Evolutionary conservation across 164 flowering plant genomes (phyloP).

Genomic region (Saururus chinensis): DNA sequence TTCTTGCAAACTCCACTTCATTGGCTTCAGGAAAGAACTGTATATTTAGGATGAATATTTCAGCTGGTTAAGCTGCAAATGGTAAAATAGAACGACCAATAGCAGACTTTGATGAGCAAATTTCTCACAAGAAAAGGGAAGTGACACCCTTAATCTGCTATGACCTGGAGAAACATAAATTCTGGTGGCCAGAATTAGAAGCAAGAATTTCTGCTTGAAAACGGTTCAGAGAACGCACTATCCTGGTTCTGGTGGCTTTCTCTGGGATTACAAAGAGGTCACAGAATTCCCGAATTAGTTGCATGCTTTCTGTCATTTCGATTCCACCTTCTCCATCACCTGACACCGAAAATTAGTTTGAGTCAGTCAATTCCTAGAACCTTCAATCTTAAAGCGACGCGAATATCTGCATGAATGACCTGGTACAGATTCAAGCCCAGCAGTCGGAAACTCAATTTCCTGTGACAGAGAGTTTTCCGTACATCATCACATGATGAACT

Average conservation of each 20-base stretch:
- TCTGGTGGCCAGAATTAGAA: background rate
- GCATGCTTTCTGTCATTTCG: slow-evolving; percentile 92
- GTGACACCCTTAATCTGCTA: no score
- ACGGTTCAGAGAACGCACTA: slow-evolving; percentile 36
- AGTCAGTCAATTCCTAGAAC: background rate
- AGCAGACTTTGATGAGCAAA: background rate
- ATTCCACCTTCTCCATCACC: slow-evolving; percentile 98
- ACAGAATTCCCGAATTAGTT: slow-evolving; percentile 83
- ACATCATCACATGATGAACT: slow-evolving; percentile 2
- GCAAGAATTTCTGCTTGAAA: background rate
- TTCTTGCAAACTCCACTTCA: slow-evolving; percentile 79
- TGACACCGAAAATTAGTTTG: slow-evolving; percentile 16
- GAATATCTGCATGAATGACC: slow-evolving; percentile 26
- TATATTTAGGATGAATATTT: slow-evolving; percentile 1
- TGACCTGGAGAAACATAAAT: no score
- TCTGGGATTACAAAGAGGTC: slow-evolving; percentile 52
- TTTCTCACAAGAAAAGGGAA: background rate
- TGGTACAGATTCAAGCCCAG: slow-evolving; percentile 90
- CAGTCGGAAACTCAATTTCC: slow-evolving; percentile 96
- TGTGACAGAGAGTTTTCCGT: slow-evolving; percentile 24
- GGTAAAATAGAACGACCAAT: background rate
- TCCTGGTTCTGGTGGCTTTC: slow-evolving; percentile 71
- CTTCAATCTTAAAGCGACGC: background rate
- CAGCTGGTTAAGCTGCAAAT: background rate
- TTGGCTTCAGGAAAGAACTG: slow-evolving; percentile 98